Base-by-base conservation (phyloP, 2,329 filamentous ascomycete species). In the Aureobasidium namibiae region DNA sequence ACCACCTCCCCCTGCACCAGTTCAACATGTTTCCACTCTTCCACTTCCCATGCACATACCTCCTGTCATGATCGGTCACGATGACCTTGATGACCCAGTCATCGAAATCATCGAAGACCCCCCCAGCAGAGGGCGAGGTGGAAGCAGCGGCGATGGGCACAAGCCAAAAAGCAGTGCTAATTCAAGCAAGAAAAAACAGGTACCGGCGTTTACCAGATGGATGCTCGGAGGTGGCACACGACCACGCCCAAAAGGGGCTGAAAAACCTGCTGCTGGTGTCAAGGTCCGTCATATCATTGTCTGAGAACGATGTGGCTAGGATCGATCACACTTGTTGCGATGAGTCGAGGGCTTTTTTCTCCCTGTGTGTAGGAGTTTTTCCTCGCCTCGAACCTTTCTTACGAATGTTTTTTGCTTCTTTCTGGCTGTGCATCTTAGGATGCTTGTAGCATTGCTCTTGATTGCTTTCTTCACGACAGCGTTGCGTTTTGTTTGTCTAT, bases 221-320 rank as follows among this genome's bases (percentile, higher is more conserved):
- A 57, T 57, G 54, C 42, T 57, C 33, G 54, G 54, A 21, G 52
- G 48, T 16, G 36, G n/a, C 3, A 16, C 39, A 18, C 38, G 52
- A 11, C 26, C 52, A 31, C 53, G 39, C 53, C 53, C 53, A 56
- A 56, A 56, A 56, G 53, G 53, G 31, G 23, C 34, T 56, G 41
- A 56, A 56, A 56, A 56, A 56, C 41, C 38, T 24, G 38, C 38
- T 42, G 50, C 50, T 18, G 50, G 50, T 26, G 50, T 42, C 50
- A 54, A 54, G 14, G 24, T 54, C 14, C 50, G 38, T 41, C 50
- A 42, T 21, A 26, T 54, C 26, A 13, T 54, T 54, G 36, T 54
- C 11, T 33, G 10, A 36, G 4, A 18, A 42, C 23, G n/a, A n/a
- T 33, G 14, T 41, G 36, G 13, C 24, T 1, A 24, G 10, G 5